Evolutionary conservation across 1,284 basidiomycete genomes (phyloP).

Genomic region (Ustanciosporium gigantosporum): DNA sequence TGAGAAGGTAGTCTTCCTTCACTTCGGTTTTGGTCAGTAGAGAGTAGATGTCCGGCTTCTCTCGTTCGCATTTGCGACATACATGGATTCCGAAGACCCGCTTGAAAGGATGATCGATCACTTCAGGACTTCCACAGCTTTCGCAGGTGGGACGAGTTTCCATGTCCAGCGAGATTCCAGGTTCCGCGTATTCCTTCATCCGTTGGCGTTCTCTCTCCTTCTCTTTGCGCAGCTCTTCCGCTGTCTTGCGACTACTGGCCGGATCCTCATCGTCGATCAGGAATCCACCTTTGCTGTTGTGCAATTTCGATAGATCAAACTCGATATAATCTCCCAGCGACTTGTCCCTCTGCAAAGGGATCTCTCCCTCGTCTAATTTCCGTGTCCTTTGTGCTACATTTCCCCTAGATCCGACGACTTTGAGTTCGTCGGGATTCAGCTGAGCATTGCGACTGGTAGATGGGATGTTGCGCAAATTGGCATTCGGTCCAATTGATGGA

Average conservation of each 20-base stretch:
- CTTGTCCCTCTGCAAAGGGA: constrained; percentile 49
- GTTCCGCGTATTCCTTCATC: constrained; percentile 46
- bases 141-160: constrained; percentile 43
- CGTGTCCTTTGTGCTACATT: constrained; percentile 24
- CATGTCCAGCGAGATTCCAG: constrained; percentile 51
- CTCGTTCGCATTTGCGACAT: constrained; percentile 82
- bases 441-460: constrained; percentile 42
- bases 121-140: constrained; percentile 48
- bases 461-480: constrained; percentile 25
- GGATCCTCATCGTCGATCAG: constrained; percentile 50
- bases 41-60: constrained; percentile 79
- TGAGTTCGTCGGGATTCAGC: constrained; percentile 16
- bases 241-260: constrained; percentile 21
- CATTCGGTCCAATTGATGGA: constrained; percentile 38
- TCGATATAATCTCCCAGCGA: constrained; percentile 59
- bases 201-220: constrained; percentile 54
- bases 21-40: constrained; percentile 98
- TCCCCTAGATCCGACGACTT: constrained; percentile 24
- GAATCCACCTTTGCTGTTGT: constrained; percentile 59
- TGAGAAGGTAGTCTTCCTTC: constrained; percentile 76
- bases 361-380: constrained; percentile 23
- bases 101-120: constrained; percentile 49
- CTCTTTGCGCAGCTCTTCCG: constrained; percentile 54
- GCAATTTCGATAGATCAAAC: constrained; percentile 56
- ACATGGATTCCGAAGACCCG: constrained; percentile 68